A percentile compares a stretch with the other conserved stretches of the same genome.
Evolutionary conservation across 257 asterid species (phyloP).

Genomic region (Prunella vulgaris): DNA sequence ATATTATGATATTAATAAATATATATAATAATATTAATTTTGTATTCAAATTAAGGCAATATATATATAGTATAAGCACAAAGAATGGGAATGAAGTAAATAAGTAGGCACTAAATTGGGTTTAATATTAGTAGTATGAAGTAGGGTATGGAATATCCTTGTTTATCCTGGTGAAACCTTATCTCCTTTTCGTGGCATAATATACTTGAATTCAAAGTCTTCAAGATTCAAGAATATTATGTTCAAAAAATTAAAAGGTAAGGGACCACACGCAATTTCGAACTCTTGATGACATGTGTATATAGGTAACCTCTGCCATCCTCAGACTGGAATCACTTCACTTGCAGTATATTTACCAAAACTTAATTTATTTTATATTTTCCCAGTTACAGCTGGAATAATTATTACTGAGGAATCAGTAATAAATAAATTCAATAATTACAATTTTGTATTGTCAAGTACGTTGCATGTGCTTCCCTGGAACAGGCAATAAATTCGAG

Average conservation of each 20-base stretch:
- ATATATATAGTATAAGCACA: too few species aligned
- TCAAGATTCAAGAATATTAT: slow-evolving; percentile 29
- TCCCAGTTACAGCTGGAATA: neutral
- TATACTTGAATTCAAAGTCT: slow-evolving; percentile 32
- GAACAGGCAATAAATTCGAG: neutral
- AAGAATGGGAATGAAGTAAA: neutral
- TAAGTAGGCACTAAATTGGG: neutral
- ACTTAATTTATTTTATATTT: neutral
- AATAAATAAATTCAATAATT: slow-evolving; percentile 4
- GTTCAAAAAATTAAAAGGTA: too few species aligned
- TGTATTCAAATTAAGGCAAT: too few species aligned
- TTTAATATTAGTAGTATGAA: slow-evolving; percentile 23
- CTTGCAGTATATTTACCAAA: slow-evolving; percentile 17
- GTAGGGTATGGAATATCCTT: slow-evolving; percentile 29
- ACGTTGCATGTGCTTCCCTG: slow-evolving; percentile 8
- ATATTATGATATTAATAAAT: too few species aligned
- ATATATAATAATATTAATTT: too few species aligned
- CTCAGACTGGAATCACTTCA: slow-evolving; percentile 21
- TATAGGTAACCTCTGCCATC: slow-evolving; percentile 19
- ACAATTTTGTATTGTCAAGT: neutral
- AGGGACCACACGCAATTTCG: neutral
- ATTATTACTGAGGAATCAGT: neutral
- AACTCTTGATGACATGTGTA: slow-evolving; percentile 10
- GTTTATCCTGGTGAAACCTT: neutral
- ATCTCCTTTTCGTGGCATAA: slow-evolving; percentile 20